Percentiles rank a stretch among this genome's conserved stretches.
Evolutionary conservation across 352 stramenopile genomes (phyloP).

Genomic region (Phytopythium boreale): DNA sequence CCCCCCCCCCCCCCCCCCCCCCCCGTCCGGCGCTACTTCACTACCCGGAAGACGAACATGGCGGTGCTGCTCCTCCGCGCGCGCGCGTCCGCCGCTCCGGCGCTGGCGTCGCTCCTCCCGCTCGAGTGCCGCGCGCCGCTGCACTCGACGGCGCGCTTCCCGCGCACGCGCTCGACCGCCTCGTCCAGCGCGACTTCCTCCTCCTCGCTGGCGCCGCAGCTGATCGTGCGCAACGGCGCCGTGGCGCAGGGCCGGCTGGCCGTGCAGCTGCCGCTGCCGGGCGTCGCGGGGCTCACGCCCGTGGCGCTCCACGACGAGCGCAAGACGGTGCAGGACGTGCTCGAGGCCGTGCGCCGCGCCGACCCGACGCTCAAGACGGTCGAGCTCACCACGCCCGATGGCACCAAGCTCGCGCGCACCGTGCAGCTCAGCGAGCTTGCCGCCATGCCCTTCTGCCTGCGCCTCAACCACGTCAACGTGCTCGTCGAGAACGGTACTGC

Average conservation of each 20-base stretch:
- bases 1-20: no score
- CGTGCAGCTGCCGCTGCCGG: constrained; percentile 61
- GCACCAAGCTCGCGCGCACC: constrained; percentile 63
- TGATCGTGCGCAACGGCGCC: constrained; percentile 49
- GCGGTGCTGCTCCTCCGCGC: background rate
- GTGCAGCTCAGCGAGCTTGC: constrained; percentile 60
- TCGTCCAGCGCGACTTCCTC: background rate
- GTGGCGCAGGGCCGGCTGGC: constrained; percentile 35
- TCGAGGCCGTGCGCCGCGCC: constrained; percentile 44
- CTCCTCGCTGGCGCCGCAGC: constrained; percentile 20
- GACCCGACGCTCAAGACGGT: constrained; percentile 63
- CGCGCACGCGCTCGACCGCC: background rate
- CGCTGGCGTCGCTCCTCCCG: background rate
- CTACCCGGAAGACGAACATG: background rate
- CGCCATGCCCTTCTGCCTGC: constrained; percentile 63
- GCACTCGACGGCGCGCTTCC: constrained; percentile 1
- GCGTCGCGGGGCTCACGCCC: constrained; percentile 44
- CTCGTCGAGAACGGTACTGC: constrained; percentile 42
- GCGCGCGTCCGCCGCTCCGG: background rate
- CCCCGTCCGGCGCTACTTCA: no score
- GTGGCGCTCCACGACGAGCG: constrained; percentile 35
- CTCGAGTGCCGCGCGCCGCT: background rate
- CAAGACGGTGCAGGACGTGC: constrained; percentile 47
- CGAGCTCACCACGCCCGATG: constrained; percentile 61
- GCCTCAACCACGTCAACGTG: constrained; percentile 66